These are phyloP conservation scores for Sporisorium reilianum DNA, from an alignment of 1,284 basidiomycete species.

Conservation along the genomic window DNA sequence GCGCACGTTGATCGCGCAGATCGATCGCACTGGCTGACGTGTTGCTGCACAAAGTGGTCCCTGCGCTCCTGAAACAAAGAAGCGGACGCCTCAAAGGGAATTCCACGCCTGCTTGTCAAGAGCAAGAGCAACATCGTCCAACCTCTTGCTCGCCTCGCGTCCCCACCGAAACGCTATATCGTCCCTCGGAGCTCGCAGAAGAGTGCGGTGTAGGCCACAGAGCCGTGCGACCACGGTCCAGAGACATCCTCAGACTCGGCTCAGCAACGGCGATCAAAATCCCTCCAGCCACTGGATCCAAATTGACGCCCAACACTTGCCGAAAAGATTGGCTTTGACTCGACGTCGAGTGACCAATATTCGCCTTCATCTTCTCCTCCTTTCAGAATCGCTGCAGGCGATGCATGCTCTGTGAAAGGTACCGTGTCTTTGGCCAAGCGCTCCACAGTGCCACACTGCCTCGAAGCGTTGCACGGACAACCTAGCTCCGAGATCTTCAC, in stretches of 20 bases:
- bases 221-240: background rate
- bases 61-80: background rate
- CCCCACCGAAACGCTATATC: background rate
- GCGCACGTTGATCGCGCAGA: background rate
- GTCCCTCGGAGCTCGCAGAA: background rate
- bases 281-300: background rate
- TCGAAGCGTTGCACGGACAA: constrained; percentile 9
- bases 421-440: constrained; percentile 11
- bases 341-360: constrained; percentile 19
- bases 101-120: background rate
- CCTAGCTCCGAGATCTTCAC: constrained; percentile 12
- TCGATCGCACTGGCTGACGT: constrained; percentile 3
- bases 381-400: background rate
- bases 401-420: constrained; percentile 20
- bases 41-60: background rate
- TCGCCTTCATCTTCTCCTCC: constrained; percentile 18
- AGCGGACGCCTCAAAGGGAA: background rate
- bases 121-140: no score
- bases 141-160: background rate
- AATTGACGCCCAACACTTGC: constrained; percentile 4
- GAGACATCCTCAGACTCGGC: background rate
- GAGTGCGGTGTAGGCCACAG: background rate
- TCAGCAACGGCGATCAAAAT: background rate
- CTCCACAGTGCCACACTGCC: constrained; percentile 20
- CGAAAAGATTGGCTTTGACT: constrained; percentile 16